phyloP scores from a whole-genome alignment of 192 early-diverging fungal genomes.

The Coemansia sp. region DNA sequence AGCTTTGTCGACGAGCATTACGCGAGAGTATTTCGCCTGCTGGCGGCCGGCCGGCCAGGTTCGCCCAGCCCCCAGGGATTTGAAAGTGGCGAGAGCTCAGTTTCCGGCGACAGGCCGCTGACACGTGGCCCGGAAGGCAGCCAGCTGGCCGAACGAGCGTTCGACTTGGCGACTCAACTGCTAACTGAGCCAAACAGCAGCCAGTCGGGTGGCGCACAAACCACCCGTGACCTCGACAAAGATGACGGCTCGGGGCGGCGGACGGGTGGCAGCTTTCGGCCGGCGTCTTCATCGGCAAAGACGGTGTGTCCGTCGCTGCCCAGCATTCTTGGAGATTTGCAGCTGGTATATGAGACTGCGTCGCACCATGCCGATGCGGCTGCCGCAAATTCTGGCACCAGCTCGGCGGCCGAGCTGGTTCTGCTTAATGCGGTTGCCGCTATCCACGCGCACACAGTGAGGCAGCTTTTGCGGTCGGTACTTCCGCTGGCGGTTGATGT shows the following conservation, averaged over 20 bases:
- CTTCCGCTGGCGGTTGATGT: conserved; percentile 61
- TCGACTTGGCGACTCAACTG: conserved; percentile 32
- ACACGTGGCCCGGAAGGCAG: background rate
- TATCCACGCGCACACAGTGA: conserved; percentile 57
- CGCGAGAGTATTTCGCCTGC: conserved; percentile 20
- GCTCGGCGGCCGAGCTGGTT: conserved; percentile 7
- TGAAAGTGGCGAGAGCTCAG: background rate
- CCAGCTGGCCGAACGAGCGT: conserved; percentile 23
- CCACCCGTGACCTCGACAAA: no score
- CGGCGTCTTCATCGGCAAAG: background rate
- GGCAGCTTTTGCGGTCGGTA: conserved; percentile 55
- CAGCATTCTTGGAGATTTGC: conserved; percentile 13
- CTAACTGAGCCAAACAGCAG: conserved; percentile 1
- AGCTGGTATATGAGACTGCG: conserved; percentile 6
- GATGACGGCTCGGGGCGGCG: no score
- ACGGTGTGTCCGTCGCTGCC: conserved; percentile 12
- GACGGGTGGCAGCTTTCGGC: background rate
- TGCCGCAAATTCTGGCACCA: background rate
- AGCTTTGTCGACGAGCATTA: conserved; percentile 50
- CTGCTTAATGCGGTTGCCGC: conserved; percentile 32
- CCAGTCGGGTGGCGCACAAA: background rate
- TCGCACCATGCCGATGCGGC: background rate
- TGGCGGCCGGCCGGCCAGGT: conserved; percentile 4
- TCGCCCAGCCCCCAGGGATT: background rate
- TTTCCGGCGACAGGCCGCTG: background rate